Percentiles rank a stretch among this genome's conserved stretches.
Evolutionary conservation across 495 filamentous ascomycete species (phyloP).

Genomic region (Aspergillus bertholletiae): DNA sequence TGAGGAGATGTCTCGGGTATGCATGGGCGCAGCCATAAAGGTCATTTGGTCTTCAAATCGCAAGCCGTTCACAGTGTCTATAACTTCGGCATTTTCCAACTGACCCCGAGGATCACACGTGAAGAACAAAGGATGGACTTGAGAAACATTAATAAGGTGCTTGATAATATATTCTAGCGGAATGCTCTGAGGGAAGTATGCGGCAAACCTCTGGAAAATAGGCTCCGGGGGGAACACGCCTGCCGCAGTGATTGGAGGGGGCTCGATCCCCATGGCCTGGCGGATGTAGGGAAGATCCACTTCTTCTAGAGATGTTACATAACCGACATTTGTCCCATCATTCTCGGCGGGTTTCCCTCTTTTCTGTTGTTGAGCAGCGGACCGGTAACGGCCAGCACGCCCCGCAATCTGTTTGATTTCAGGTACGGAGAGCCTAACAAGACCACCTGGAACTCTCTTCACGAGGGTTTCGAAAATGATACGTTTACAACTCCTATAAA

Average conservation of each 20-base stretch:
- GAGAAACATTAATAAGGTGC: constrained; percentile 62
- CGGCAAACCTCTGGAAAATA: constrained; percentile 66
- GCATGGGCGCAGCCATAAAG: constrained; percentile 68
- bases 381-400: constrained; percentile 84
- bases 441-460: constrained; percentile 58
- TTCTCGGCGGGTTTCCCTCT: constrained; percentile 10
- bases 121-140: constrained; percentile 63
- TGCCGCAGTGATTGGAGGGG: constrained; percentile 65
- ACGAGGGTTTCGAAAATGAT: constrained; percentile 76
- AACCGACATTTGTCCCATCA: constrained; percentile 50
- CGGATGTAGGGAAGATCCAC: constrained; percentile 62
- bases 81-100: constrained; percentile 62
- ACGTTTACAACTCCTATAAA: constrained; percentile 72
- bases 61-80: constrained; percentile 62
- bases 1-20: constrained; percentile 14
- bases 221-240: constrained; percentile 66
- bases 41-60: constrained; percentile 67
- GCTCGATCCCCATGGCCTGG: constrained; percentile 57
- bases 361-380: constrained; percentile 49
- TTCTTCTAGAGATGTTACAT: constrained; percentile 76
- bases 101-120: constrained; percentile 59
- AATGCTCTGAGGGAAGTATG: constrained; percentile 71
- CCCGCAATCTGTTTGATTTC: constrained; percentile 95
- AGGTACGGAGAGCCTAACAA: constrained; percentile 56
- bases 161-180: constrained; percentile 75